These are phyloP conservation scores for Aspergillus olivimuriae DNA, from an alignment of 495 filamentous ascomycete genomes.

Conservation along the genomic window DNA sequence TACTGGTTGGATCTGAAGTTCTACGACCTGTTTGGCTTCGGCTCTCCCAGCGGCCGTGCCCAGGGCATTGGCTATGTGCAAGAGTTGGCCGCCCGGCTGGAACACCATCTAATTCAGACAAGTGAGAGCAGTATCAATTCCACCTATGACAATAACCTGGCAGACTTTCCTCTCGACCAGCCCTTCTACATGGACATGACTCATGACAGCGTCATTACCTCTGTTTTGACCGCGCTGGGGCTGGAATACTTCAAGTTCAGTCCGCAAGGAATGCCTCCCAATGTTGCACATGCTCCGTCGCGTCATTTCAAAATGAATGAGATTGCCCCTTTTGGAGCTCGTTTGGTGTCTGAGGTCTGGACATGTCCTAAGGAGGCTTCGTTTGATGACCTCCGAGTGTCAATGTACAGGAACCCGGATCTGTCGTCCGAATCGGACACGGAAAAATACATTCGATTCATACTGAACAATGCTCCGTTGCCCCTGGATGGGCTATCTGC, in stretches of 20 bases:
- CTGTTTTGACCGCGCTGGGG: slow-evolving; percentile 46
- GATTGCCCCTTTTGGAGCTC: slow-evolving; percentile 53
- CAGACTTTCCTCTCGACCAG: slow-evolving; percentile 45
- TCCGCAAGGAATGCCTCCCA: slow-evolving; percentile 30
- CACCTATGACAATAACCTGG: slow-evolving; percentile 40
- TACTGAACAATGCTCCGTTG: slow-evolving; percentile 25
- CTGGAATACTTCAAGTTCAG: slow-evolving; percentile 46
- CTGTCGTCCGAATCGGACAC: slow-evolving; percentile 12
- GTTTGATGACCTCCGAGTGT: slow-evolving; percentile 16
- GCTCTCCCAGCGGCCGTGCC: slow-evolving; percentile 55
- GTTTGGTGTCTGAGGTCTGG: slow-evolving; percentile 55
- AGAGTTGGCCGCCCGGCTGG: slow-evolving; percentile 53
- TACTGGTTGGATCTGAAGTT: slow-evolving; percentile 55
- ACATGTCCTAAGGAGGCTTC: slow-evolving; percentile 17
- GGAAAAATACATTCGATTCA: slow-evolving; percentile 23
- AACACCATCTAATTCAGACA: slow-evolving; percentile 44
- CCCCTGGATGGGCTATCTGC: slow-evolving; percentile 18
- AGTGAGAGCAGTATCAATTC: slow-evolving; percentile 53
- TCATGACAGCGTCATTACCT: slow-evolving; percentile 35
- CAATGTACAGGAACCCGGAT: slow-evolving; percentile 24
- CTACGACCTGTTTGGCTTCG: slow-evolving; percentile 50
- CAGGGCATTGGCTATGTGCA: slow-evolving; percentile 58
- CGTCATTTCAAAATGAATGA: slow-evolving; percentile 18
- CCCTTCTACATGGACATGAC: slow-evolving; percentile 42
- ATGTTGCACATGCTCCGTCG: slow-evolving; percentile 35